Base-by-base conservation (phyloP, 495 filamentous ascomycete species). In the Parathielavia hyrcaniae region DNA sequence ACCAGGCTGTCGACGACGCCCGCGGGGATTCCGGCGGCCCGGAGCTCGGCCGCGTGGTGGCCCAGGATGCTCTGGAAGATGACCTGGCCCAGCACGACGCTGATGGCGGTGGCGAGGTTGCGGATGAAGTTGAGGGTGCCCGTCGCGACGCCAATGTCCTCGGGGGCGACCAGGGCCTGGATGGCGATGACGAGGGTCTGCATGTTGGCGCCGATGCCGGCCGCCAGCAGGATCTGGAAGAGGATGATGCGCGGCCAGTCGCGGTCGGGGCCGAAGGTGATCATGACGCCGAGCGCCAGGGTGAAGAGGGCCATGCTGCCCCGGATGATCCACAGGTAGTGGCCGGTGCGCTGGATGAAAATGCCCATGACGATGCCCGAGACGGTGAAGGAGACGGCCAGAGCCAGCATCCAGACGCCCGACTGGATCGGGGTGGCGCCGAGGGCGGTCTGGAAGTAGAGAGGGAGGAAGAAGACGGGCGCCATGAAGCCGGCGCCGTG, bases 381-480 rank as follows among this genome's bases (percentile, higher is more conserved):
- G 22, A 48, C 1, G 22, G 20, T 47, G 44, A 32, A 14, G 22
- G 23, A 32, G 45, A 48, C n/a, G 22, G 45, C 45, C 13, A 48
- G 3, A 5, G 45, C 12, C 8, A 48, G 45, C 22, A 48, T 30
- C 22, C 11, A 48, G 0, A 48, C 22, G 12, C 45, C 45, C 4
- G 22, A 36, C 30, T 20, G 32, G 30, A 50, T 58, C 77, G 1
- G 72, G 73, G 9, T 67, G 11, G 26, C 26, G 4, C 16, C 26
- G 5, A 64, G 64, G 2, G 78, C 73, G 0, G 64, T 62, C 50
- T 80, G 76, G 61, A 80, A 81, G 59, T 79, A 82, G 10, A 82
- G 60, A 0, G 78, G 75, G 0, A 82, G 44, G 56, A 77, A 80
- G 63, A 60, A 64, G 12, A 63, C 40, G n/a, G 62, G 40, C 10